A percentile compares a stretch with the other conserved stretches of the same genome.
Evolutionary conservation across 306 rosid genomes (phyloP).

Genomic region (Canavalia ensiformis): DNA sequence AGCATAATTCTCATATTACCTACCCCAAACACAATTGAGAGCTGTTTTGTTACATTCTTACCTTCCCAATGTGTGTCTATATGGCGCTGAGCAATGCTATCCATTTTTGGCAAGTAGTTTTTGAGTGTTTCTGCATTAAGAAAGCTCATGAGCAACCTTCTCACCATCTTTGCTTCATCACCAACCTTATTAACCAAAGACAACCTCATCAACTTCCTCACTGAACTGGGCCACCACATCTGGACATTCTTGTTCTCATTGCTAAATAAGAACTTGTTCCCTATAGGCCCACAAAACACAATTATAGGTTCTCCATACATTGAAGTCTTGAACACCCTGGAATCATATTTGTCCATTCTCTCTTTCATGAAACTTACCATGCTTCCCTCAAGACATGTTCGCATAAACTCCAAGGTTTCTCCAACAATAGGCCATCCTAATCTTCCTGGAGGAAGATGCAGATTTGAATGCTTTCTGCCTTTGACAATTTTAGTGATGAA

Average conservation of each 20-base stretch:
- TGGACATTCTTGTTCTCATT: slow-evolving; percentile 65
- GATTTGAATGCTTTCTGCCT: slow-evolving; percentile 39
- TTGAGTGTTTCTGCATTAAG: slow-evolving; percentile 59
- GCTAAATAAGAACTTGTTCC: slow-evolving; percentile 60
- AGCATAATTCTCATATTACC: neutral
- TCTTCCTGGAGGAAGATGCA: slow-evolving; percentile 57
- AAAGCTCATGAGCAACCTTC: slow-evolving; percentile 52
- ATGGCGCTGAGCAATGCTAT: slow-evolving; percentile 53
- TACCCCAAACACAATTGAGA: neutral
- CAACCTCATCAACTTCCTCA: slow-evolving; percentile 50
- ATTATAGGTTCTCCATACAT: slow-evolving; percentile 44
- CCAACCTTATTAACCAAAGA: slow-evolving; percentile 56
- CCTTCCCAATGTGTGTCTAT: slow-evolving; percentile 56
- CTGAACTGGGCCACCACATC: slow-evolving; percentile 60
- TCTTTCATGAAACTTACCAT: slow-evolving; percentile 43
- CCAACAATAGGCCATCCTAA: slow-evolving; percentile 60
- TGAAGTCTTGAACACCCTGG: slow-evolving; percentile 58
- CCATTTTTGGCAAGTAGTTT: slow-evolving; percentile 59
- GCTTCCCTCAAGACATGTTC: slow-evolving; percentile 30
- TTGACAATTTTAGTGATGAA: slow-evolving; percentile 45
- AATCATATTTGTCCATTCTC: slow-evolving; percentile 52
- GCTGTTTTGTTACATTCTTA: slow-evolving; percentile 6
- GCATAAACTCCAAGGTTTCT: slow-evolving; percentile 50
- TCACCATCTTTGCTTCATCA: slow-evolving; percentile 54
- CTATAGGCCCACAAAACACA: slow-evolving; percentile 56